Evolutionary conservation across 2,329 filamentous ascomycete genomes (phyloP).

Genomic region (Keithomyces neogunnii): DNA sequence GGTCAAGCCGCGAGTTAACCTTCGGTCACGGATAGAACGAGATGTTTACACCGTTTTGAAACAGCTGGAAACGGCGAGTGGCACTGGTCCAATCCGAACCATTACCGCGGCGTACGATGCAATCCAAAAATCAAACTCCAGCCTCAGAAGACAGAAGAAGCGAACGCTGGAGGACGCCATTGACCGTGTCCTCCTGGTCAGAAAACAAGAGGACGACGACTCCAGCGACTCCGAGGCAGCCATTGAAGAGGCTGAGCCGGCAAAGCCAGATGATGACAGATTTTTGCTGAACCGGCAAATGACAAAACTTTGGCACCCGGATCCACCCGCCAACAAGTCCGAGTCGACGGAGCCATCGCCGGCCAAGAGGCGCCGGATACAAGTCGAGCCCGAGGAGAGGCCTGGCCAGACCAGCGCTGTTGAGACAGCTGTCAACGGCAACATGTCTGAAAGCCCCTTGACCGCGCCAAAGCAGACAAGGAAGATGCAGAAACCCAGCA

Average conservation of each 20-base stretch:
- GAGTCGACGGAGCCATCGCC: slow-evolving; percentile 15
- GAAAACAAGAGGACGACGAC: slow-evolving; percentile 56
- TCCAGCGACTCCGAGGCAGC: slow-evolving; percentile 43
- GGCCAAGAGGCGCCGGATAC: slow-evolving; percentile 25
- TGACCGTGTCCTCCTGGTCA: slow-evolving; percentile 67
- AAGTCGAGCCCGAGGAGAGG: slow-evolving; percentile 18
- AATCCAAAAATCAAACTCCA: slow-evolving; percentile 81
- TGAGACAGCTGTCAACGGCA: slow-evolving; percentile 2
- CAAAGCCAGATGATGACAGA: slow-evolving; percentile 23
- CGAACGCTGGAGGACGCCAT: slow-evolving; percentile 76
- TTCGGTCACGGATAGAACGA: slow-evolving; percentile 42
- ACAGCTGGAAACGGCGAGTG: slow-evolving; percentile 59
- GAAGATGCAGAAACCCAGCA: slow-evolving; percentile 20
- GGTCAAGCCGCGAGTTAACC: slow-evolving; percentile 7
- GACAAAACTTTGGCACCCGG: slow-evolving; percentile 30
- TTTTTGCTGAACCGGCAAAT: slow-evolving; percentile 34
- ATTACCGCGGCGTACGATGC: slow-evolving; percentile 62
- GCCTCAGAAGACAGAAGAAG: slow-evolving; percentile 74
- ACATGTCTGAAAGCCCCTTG: not conserved
- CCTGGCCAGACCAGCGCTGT: slow-evolving; percentile 5
- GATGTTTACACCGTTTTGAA: slow-evolving; percentile 74
- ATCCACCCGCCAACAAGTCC: slow-evolving; percentile 7
- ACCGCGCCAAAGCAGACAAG: slow-evolving; percentile 16
- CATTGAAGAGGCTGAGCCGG: slow-evolving; percentile 30
- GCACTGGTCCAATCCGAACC: slow-evolving; percentile 38